Base-by-base conservation (phyloP, 139 green algal genomes). In the Raphidocelis subcapitata region DNA sequence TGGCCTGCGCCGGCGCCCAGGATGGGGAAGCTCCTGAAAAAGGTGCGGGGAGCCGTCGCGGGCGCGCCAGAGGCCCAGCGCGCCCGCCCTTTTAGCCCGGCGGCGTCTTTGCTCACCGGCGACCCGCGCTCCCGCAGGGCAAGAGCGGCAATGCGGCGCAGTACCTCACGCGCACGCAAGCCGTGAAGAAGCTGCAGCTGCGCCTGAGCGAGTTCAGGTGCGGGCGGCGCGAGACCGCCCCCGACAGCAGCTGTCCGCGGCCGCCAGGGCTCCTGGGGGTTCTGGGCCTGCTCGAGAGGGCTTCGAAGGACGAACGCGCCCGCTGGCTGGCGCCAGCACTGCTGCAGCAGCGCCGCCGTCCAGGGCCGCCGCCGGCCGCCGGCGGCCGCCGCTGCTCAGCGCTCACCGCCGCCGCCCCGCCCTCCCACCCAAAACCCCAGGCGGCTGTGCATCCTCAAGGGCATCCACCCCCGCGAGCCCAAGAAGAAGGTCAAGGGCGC, bases 371-470 rank as follows among this genome's bases (percentile, higher is more conserved):
- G 64, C 32, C 37, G 62, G 24, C 23, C 47, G 21, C 33, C 47
- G 28, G 26, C 26, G 24, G n/a, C 59, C 24, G 3, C 28, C 3
- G 5, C 31, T 66, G 60, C 8, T 44, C 3, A 37, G n/a, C 28
- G 32, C 10, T 2, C 32, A 41, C 31, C n/a, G n/a, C 2, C 31
- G 1, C 26, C 26, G 59, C 26, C 10, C 10, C 28, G 66, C 28
- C 21, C 24, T 5, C 49, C 51, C 37, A n/a, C 23, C 23, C 23
- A 23, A 20, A 20, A 14, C 21, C 23, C 20, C 82, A 95, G 94
- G 82, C 89, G 94, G 18, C 87, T 99, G 4, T 98, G 96, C 84
- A 99, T 99, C 67, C 83, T 99, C 24, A 99, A 99, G 80, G 96
- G 95, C 65, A 92, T 99, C 31, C 92, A 98, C 76, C 96, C 96